phyloP scores from a whole-genome alignment of 2,329 filamentous ascomycete genomes.

The Verticillium albo-atrum region DNA sequence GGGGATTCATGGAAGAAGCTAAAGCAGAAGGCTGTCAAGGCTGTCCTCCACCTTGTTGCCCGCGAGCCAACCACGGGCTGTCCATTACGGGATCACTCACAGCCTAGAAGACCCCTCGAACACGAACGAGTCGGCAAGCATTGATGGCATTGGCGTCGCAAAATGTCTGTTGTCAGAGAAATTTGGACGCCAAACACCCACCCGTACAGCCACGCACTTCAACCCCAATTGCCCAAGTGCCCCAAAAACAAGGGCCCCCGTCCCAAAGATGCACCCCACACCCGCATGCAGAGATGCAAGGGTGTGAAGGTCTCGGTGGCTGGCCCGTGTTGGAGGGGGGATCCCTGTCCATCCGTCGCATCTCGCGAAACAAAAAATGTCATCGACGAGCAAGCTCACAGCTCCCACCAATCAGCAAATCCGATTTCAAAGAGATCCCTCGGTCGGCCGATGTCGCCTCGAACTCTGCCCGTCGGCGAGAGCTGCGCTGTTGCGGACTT shows the following conservation, averaged over 20 bases:
- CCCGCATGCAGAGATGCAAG: slow-evolving; percentile 2
- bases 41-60: background rate
- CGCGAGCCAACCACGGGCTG: background rate
- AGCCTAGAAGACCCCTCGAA: background rate
- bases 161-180: background rate
- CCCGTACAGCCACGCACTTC: background rate
- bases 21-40: background rate
- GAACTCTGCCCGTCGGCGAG: slow-evolving; percentile 5
- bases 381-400: slow-evolving; percentile 10
- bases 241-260: background rate
- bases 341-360: slow-evolving; percentile 2
- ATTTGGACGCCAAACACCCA: background rate
- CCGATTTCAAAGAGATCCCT: slow-evolving; percentile 14
- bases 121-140: background rate
- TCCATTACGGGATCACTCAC: background rate
- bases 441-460: slow-evolving; percentile 15
- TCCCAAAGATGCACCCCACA: slow-evolving; percentile 2
- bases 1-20: background rate
- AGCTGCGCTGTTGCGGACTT: background rate
- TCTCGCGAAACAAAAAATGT: slow-evolving; percentile 13
- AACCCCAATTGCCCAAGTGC: background rate
- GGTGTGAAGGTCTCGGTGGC: background rate
- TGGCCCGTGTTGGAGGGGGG: background rate
- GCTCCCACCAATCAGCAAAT: slow-evolving; percentile 12
- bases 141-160: background rate